These are phyloP conservation scores for Melaleuca alternifolia DNA, from an alignment of 345 rosid genomes.

Conservation along the genomic window DNA sequence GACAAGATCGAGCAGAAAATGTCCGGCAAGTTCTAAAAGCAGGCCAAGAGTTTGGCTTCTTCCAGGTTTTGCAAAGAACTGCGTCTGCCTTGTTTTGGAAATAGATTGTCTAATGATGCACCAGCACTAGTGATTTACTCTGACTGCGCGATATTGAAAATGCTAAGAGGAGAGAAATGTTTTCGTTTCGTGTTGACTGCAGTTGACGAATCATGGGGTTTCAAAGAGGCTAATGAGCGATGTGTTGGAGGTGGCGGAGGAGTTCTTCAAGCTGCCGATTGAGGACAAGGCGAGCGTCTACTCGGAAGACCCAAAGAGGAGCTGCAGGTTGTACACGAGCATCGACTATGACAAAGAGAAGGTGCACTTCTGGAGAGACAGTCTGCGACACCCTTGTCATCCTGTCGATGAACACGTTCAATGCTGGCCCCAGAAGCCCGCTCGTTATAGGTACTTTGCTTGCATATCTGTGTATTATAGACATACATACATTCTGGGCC, in stretches of 20 bases:
- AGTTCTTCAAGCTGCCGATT: constrained; percentile 3
- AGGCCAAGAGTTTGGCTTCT: constrained; percentile 12
- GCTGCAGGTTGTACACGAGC: constrained; percentile 11
- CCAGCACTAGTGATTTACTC: neutral
- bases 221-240: constrained; percentile 1
- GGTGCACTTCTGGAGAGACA: constrained; percentile 6
- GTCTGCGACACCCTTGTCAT: constrained; percentile 5
- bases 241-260: neutral
- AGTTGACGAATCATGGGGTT: constrained; percentile 15
- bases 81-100: neutral
- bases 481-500: neutral
- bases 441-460: neutral
- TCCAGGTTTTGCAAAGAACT: constrained; percentile 6
- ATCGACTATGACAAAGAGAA: constrained; percentile 3
- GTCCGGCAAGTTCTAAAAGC: constrained; percentile 3
- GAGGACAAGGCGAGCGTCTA: constrained; percentile 5
- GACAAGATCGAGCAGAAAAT: neutral
- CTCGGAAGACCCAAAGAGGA: constrained; percentile 6
- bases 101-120: neutral
- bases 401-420: constrained; percentile 2
- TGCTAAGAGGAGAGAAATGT: neutral
- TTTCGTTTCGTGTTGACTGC: neutral
- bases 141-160: neutral
- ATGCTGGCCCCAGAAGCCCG: constrained; percentile 6
- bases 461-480: neutral